Percentiles rank a stretch among this genome's conserved stretches.
phyloP scores from a whole-genome alignment of 768 basidiomycete species.

The Pleurotus djamor region DNA sequence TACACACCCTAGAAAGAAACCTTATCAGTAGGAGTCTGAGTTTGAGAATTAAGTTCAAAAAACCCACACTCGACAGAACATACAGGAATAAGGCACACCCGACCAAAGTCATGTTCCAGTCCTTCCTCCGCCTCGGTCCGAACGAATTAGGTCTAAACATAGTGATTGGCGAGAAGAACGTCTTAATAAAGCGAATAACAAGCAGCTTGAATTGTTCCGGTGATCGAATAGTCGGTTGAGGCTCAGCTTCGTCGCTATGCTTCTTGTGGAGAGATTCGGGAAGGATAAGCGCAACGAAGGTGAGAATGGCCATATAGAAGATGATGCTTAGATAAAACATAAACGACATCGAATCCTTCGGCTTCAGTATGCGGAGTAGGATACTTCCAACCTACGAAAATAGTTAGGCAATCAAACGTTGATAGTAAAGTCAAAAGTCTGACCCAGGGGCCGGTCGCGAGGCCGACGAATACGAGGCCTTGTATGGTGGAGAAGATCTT shows the following conservation, averaged over 20 bases:
- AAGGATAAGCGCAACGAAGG: conserved; percentile 42
- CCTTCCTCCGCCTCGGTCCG: conserved; percentile 36
- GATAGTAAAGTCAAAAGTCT: conserved; percentile 28
- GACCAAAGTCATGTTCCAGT: conserved; percentile 75
- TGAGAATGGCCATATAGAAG: conserved; percentile 30
- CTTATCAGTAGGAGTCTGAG: conserved; percentile 5
- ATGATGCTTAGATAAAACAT: conserved; percentile 43
- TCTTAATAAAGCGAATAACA: conserved; percentile 19
- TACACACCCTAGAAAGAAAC: conserved; percentile 55
- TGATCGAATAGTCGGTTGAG: conserved; percentile 8
- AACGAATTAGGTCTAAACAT: conserved; percentile 63
- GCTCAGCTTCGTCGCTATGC: conserved; percentile 12
- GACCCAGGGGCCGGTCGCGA: conserved; percentile 78
- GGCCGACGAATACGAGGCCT: conserved; percentile 75
- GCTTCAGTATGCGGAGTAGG: conserved; percentile 38
- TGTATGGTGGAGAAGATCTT: conserved; percentile 62
- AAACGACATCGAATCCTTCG: conserved; percentile 54
- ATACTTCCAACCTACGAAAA: conserved; percentile 39
- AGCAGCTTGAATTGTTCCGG: conserved; percentile 18
- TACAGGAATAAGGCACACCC: conserved; percentile 64
- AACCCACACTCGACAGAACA: conserved; percentile 59
- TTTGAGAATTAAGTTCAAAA: conserved; percentile 2
- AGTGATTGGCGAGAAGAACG: conserved; percentile 52
- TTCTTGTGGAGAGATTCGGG: conserved; percentile 50
- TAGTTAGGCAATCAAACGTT: not conserved